phyloP scores from a whole-genome alignment of 805 yeast genomes.

The Zygotorulaspora sp. region DNA sequence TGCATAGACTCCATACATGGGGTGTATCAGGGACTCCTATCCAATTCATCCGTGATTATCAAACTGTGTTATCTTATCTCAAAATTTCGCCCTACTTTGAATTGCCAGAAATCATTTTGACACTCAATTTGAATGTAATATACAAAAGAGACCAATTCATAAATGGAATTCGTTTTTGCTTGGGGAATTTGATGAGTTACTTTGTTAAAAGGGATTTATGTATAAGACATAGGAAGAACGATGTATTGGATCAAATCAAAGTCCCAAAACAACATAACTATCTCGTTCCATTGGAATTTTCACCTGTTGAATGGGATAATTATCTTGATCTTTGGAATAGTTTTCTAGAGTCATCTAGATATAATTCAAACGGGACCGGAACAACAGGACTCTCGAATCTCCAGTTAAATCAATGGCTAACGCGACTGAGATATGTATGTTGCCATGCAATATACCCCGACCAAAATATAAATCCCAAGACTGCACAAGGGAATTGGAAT shows the following conservation, averaged over 20 bases:
- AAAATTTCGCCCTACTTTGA: constrained; percentile 60
- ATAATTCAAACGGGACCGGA: constrained; percentile 45
- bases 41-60: constrained; percentile 60
- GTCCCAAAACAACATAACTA: constrained; percentile 76
- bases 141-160: constrained; percentile 10
- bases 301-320: constrained; percentile 79
- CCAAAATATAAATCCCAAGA: constrained; percentile 9
- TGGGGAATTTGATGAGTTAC: constrained; percentile 45
- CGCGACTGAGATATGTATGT: constrained; percentile 68
- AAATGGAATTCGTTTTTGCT: constrained; percentile 27
- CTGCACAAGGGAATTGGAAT: constrained; percentile 7
- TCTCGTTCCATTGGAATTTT: constrained; percentile 67
- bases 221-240: constrained; percentile 72
- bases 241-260: constrained; percentile 71
- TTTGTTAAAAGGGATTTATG: constrained; percentile 51
- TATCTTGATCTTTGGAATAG: constrained; percentile 60
- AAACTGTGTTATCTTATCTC: constrained; percentile 64
- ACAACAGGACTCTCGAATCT: constrained; percentile 49
- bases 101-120: constrained; percentile 17
- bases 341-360: constrained; percentile 55
- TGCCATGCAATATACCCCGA: constrained; percentile 59
- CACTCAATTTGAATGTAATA: constrained; percentile 10
- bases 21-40: constrained; percentile 97
- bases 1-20: constrained; percentile 90
- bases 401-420: constrained; percentile 65